Percentiles rank a stretch among this genome's conserved stretches.
These are phyloP conservation scores for Coemansia sp. DNA, from an alignment of 192 early-diverging fungal genomes.

Conservation along the genomic window DNA sequence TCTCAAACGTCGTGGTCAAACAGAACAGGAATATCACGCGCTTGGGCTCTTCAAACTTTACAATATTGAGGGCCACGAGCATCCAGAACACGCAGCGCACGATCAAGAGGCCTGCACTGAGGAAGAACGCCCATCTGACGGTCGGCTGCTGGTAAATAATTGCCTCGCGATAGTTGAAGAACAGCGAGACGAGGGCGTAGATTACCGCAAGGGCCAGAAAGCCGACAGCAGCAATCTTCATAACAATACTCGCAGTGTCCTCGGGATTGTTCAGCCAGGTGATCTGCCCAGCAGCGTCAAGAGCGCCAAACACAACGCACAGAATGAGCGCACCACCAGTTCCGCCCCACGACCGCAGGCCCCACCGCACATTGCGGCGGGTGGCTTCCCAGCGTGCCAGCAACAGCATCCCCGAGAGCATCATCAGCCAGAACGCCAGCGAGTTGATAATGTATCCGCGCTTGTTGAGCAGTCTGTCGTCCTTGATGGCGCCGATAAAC, in stretches of 20 bases:
- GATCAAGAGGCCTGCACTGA: conserved; percentile 18
- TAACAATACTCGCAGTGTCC: conserved; percentile 15
- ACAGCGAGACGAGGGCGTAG: conserved; percentile 17
- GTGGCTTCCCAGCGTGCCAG: conserved; percentile 36
- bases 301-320: conserved; percentile 37
- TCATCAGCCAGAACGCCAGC: conserved; percentile 44
- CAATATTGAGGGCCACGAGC: conserved; percentile 36
- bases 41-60: conserved; percentile 28
- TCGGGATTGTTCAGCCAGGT: conserved; percentile 48
- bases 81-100: conserved; percentile 47
- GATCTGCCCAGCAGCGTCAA: conserved; percentile 52
- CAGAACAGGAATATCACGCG: conserved; percentile 50
- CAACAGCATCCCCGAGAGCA: conserved; percentile 32
- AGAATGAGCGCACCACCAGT: conserved; percentile 22
- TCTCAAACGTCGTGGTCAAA: conserved; percentile 31
- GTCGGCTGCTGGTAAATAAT: conserved; percentile 42
- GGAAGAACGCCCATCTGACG: conserved; percentile 38
- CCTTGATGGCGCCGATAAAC: conserved; percentile 35
- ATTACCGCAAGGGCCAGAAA: conserved; percentile 28
- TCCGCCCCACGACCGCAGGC: conserved; percentile 30
- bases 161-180: conserved; percentile 29
- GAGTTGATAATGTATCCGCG: conserved; percentile 49
- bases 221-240: conserved; percentile 40
- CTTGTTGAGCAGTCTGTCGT: conserved; percentile 38
- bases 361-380: conserved; percentile 35